Conservation (phyloP, 805 yeast genomes). For the Candida ponderosae region DNA sequence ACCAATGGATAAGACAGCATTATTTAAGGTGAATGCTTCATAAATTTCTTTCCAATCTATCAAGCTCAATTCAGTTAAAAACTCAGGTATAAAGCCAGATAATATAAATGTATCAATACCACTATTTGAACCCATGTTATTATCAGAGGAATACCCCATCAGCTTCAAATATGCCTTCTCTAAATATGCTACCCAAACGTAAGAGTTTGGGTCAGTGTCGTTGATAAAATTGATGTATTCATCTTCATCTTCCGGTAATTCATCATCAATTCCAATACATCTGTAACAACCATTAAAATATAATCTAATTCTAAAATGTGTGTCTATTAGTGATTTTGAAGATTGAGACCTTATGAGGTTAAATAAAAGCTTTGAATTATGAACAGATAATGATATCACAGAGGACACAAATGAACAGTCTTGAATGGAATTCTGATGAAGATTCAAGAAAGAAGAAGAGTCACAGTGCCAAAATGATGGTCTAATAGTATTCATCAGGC, state of each 20-base stretch:
- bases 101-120: constrained; percentile 59
- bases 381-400: constrained; percentile 39
- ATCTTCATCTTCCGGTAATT: constrained; percentile 29
- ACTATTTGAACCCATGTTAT: constrained; percentile 63
- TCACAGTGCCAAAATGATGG: not conserved
- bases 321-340: no score
- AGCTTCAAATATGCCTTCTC: constrained; percentile 71
- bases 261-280: constrained; percentile 37
- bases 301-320: constrained; percentile 33
- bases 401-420: constrained; percentile 78
- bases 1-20: constrained; percentile 56
- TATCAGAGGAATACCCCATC: constrained; percentile 44
- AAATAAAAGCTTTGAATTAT: constrained; percentile 5
- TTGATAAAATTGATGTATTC: constrained; percentile 13
- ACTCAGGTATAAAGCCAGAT: constrained; percentile 72
- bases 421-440: constrained; percentile 44
- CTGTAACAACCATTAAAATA: constrained; percentile 47
- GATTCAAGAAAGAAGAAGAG: constrained; percentile 1
- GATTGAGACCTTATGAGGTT: no score
- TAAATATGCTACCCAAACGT: constrained; percentile 62
- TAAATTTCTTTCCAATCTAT: constrained; percentile 25
- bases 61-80: constrained; percentile 17
- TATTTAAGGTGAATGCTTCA: constrained; percentile 22
- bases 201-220: constrained; percentile 5
- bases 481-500: no score